A percentile compares a stretch with the other conserved stretches of the same genome.
Conservation (phyloP, 345 rosid genomes). For the Hypericum perforatum region DNA sequence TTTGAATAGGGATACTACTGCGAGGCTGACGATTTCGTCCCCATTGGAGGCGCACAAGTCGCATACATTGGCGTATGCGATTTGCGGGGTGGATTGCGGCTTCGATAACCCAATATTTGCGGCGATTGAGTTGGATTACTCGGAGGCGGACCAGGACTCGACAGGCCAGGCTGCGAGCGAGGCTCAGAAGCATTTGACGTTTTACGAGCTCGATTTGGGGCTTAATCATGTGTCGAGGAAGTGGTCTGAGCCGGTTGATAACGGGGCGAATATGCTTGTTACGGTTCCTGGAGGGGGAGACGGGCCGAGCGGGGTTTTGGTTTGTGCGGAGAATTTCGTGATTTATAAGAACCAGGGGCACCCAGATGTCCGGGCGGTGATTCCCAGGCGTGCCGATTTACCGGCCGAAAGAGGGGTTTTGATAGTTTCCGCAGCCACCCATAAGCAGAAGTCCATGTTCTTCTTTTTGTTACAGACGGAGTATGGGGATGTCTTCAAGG, state of each 20-base stretch:
- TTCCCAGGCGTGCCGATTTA: conserved; percentile 85
- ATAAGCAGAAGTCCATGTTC: conserved; percentile 81
- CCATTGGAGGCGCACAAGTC: conserved; percentile 98
- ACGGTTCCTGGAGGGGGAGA: conserved; percentile 96
- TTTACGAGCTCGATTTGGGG: conserved; percentile 90
- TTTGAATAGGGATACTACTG: conserved; percentile 83
- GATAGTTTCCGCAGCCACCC: conserved; percentile 84
- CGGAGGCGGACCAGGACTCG: conserved; percentile 87
- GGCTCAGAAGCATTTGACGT: conserved; percentile 93
- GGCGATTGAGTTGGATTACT: conserved; percentile 88
- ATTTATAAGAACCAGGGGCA: conserved; percentile 95
- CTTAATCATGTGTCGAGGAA: conserved; percentile 95
- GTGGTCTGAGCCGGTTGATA: conserved; percentile 93
- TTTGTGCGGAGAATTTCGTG: conserved; percentile 94
- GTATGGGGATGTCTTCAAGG: conserved; percentile 89
- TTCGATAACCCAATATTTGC: conserved; percentile 93
- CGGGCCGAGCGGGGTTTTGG: conserved; percentile 94
- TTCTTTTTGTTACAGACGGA: conserved; percentile 95
- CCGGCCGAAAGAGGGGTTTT: conserved; percentile 89
- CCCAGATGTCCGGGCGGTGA: conserved; percentile 80
- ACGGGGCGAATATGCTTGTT: conserved; percentile 95
- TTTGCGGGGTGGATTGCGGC: conserved; percentile 93
- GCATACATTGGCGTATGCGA: conserved; percentile 69
- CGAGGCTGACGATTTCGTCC: conserved; percentile 88
- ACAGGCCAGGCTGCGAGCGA: conserved; percentile 81